A percentile compares a stretch with the other conserved stretches of the same genome.
Conservation (phyloP, 352 stramenopile species). For the Phytophthora constricta region DNA sequence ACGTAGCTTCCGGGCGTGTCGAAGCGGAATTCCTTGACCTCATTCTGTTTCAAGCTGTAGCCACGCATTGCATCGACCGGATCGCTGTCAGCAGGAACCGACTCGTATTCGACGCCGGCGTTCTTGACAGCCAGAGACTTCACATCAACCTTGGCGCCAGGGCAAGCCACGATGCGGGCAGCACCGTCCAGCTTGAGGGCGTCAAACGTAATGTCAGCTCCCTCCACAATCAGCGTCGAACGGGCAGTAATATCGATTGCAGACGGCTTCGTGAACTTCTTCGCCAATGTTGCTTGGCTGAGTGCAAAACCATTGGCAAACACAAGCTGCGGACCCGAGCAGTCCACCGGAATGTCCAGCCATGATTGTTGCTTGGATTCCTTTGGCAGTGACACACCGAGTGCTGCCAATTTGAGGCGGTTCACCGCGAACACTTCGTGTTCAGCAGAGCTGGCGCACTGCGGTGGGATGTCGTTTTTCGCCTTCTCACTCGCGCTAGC, state of each 20-base stretch:
- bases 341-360: conserved; percentile 60
- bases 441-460: conserved; percentile 69
- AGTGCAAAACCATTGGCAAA: conserved; percentile 48
- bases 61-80: conserved; percentile 65
- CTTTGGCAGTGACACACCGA: conserved; percentile 34
- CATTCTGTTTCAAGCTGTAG: conserved; percentile 49
- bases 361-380: conserved; percentile 36
- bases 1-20: conserved; percentile 54
- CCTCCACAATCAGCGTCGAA: conserved; percentile 66
- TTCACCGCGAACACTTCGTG: conserved; percentile 70
- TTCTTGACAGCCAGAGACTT: conserved; percentile 52
- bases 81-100: conserved; percentile 19
- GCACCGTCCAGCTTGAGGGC: conserved; percentile 56
- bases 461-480: conserved; percentile 57
- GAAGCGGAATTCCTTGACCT: conserved; percentile 55
- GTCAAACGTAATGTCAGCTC: conserved; percentile 48
- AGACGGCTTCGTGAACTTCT: conserved; percentile 40
- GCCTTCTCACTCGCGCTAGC: conserved; percentile 59
- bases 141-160: conserved; percentile 54
- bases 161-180: conserved; percentile 49
- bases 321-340: conserved; percentile 52
- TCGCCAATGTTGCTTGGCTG: conserved; percentile 35
- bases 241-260: conserved; percentile 45
- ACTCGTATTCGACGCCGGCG: conserved; percentile 53
- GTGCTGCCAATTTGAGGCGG: conserved; percentile 39